These are phyloP conservation scores for Volvariella surrecta DNA, from an alignment of 1,284 basidiomycete species.

Conservation along the genomic window DNA sequence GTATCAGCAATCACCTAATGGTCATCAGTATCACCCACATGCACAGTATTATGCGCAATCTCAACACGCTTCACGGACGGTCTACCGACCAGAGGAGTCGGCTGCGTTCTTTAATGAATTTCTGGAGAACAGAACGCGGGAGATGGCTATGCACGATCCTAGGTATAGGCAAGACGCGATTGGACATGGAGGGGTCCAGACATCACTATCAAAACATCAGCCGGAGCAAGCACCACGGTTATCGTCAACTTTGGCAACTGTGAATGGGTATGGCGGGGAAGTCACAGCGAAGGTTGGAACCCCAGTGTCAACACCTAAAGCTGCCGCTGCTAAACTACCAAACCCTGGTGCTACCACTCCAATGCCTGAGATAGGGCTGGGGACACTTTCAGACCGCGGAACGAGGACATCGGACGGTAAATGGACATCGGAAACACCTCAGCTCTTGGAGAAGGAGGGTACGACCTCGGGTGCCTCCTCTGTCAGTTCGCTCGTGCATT, in stretches of 20 bases:
- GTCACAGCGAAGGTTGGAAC: too few species aligned
- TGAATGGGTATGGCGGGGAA: too few species aligned
- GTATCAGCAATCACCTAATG: neutral
- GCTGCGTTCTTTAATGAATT: slow-evolving; percentile 54
- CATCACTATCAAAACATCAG: neutral
- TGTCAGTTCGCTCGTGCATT: too few species aligned
- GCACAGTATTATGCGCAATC: neutral
- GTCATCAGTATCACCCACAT: neutral
- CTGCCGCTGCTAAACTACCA: too few species aligned
- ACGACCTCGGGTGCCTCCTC: too few species aligned
- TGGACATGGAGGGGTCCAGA: neutral
- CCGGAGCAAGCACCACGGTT: slow-evolving; percentile 37
- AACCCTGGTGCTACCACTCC: too few species aligned
- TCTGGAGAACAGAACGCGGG: slow-evolving; percentile 40
- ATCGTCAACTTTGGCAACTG: slow-evolving; percentile 17
- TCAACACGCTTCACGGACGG: slow-evolving; percentile 12
- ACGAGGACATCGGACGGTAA: too few species aligned
- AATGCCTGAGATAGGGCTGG: too few species aligned
- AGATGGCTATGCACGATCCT: slow-evolving; percentile 1
- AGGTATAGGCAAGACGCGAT: neutral
- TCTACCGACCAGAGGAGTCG: slow-evolving; percentile 49
- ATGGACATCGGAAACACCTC: too few species aligned
- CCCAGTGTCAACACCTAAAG: too few species aligned
- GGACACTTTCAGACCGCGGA: too few species aligned
- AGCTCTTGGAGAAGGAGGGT: too few species aligned